Conservation (phyloP, 108 stramenopile species). For the Pseudonitzschia delicatissima region DNA sequence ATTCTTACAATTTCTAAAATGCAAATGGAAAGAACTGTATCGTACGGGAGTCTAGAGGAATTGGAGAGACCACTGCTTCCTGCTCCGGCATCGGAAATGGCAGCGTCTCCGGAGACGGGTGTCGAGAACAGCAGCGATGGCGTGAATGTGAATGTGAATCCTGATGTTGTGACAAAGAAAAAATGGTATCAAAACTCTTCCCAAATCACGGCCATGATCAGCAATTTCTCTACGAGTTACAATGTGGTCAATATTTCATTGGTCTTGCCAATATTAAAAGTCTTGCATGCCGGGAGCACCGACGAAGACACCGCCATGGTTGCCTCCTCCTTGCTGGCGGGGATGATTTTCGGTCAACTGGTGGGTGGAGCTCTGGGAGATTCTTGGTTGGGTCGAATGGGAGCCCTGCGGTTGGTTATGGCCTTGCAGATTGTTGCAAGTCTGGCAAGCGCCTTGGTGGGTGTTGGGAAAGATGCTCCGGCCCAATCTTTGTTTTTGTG, state of each 20-base stretch:
- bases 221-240: conserved; percentile 87
- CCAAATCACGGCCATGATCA: conserved; percentile 75
- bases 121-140: too few relatives aligned
- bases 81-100: neutral
- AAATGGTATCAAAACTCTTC: conserved; percentile 25
- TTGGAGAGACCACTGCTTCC: neutral
- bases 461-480: neutral
- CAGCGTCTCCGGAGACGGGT: too few relatives aligned
- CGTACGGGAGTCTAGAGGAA: conserved; percentile 2
- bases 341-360: conserved; percentile 87
- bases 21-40: neutral
- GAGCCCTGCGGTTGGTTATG: conserved; percentile 75
- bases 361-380: conserved; percentile 83
- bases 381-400: conserved; percentile 52
- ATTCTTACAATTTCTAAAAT: neutral
- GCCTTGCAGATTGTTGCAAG: conserved; percentile 68
- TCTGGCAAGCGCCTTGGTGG: conserved; percentile 50
- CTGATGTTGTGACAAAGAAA: neutral
- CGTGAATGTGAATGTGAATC: too few relatives aligned
- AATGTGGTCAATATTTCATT: conserved; percentile 86
- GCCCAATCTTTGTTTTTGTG: conserved; percentile 17
- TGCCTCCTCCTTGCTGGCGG: conserved; percentile 73
- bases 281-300: conserved; percentile 17
- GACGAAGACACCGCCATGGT: conserved; percentile 26
- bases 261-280: conserved; percentile 65